phyloP scores from a whole-genome alignment of 768 basidiomycete species.

The Vararia minispora region DNA sequence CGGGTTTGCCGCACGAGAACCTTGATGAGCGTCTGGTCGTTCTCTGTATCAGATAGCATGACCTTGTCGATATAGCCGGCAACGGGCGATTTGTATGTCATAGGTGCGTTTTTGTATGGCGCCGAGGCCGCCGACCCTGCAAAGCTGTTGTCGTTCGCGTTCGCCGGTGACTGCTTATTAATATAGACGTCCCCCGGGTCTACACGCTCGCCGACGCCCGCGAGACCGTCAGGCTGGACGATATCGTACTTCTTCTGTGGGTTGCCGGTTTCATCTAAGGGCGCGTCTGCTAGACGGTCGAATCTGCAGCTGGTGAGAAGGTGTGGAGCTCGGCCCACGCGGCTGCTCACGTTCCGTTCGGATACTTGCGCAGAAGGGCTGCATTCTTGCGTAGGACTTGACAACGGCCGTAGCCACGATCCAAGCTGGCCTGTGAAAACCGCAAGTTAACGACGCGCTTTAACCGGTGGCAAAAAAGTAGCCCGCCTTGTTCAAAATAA shows the following conservation, averaged over 20 bases:
- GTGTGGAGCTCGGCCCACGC: background rate
- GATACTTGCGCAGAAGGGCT: constrained; percentile 89
- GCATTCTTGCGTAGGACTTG: constrained; percentile 95
- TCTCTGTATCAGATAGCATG: constrained; percentile 93
- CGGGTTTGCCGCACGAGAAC: constrained; percentile 95
- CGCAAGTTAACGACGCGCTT: background rate
- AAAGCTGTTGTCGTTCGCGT: constrained; percentile 86
- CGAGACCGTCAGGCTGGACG: constrained; percentile 86
- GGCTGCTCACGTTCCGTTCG: constrained; percentile 83
- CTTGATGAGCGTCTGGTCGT: constrained; percentile 94
- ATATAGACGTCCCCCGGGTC: constrained; percentile 91
- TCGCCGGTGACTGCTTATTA: constrained; percentile 93
- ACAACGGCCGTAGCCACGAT: constrained; percentile 95
- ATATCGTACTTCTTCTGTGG: constrained; percentile 80
- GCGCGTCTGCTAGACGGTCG: constrained; percentile 91
- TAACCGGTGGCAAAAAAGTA: background rate
- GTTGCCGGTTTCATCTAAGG: constrained; percentile 71
- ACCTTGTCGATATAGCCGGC: constrained; percentile 96
- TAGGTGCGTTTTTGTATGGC: constrained; percentile 85
- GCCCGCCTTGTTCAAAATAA: constrained; percentile 84
- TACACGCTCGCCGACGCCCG: constrained; percentile 89
- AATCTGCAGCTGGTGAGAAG: constrained; percentile 34
- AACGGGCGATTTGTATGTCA: constrained; percentile 90
- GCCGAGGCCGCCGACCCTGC: constrained; percentile 74
- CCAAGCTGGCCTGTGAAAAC: constrained; percentile 67